Base-by-base conservation (phyloP, 305 asterid genomes). In the Fraxinus nigra region DNA sequence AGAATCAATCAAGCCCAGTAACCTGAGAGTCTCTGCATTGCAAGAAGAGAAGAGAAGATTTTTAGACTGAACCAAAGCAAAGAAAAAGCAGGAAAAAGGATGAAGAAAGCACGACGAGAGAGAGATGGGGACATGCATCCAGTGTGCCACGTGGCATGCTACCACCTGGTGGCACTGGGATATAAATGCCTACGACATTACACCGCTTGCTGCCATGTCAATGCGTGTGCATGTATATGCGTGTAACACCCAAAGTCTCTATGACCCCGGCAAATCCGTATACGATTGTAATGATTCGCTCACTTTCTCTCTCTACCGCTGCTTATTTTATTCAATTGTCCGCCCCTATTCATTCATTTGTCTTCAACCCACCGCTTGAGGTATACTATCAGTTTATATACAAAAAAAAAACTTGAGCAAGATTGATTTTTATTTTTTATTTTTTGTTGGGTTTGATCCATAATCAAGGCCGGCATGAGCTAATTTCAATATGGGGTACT, bases 261-360 rank as follows among this genome's bases (percentile, higher is more conserved):
- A 82, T 87, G 90, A 88, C 86, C 92, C 93, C 90, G 93, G 89
- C 88, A 92, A 89, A 84, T 89, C 92, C 97, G 88, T 89, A 92
- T 85, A 86, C 82, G 86, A 85, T 84, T 79, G 34, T 46, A 73
- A 75, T 82, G 84, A 81, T 80, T 76, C 77, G 81, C 75, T 75
- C 72, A 77, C 79, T 80, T 34, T 61, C 86, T 86, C 86, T 78
- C 87, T 88, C 84, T 86, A 84, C 69, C 89, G 63, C 63, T 16
- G 87, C 87, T 89, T 79, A 82, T 89, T 84, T 87, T 84, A 83
- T 84, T 83, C 91, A 78, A 83, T 86, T 88, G 87, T 83, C 86
- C 85, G 87, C 79, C 79, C 87, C 83, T 37, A 82, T 82, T 77
- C 86, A 89, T 73, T 89, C 91, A 82, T 85, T 83, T 77, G 63